A percentile compares a stretch with the other conserved stretches of the same genome.
Conservation (phyloP, 257 asterid genomes). For the Prunella vulgaris region DNA sequence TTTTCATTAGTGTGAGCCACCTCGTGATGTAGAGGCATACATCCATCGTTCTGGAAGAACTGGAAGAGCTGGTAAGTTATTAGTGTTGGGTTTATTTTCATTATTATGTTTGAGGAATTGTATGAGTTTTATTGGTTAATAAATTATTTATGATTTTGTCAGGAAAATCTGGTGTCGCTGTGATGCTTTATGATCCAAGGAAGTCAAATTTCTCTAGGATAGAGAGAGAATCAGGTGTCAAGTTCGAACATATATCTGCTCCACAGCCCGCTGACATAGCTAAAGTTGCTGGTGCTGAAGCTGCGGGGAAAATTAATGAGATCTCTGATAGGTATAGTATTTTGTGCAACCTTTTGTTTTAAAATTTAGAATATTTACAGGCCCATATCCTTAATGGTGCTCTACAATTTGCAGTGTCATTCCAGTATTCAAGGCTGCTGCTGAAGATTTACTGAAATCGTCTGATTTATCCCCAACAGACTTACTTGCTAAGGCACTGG, state of each 20-base stretch:
- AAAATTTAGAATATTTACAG: background rate
- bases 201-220: constrained; percentile 75
- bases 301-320: constrained; percentile 62
- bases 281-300: constrained; percentile 76
- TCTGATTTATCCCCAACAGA: constrained; percentile 72
- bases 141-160: constrained; percentile 9
- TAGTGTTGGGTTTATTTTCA: constrained; percentile 10
- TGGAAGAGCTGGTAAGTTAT: constrained; percentile 81
- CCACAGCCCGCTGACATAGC: constrained; percentile 99
- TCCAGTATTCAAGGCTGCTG: constrained; percentile 86
- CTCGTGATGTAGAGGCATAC: constrained; percentile 94
- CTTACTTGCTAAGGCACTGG: constrained; percentile 91
- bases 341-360: background rate
- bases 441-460: constrained; percentile 64
- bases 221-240: constrained; percentile 93
- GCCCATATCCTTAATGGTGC: background rate
- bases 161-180: constrained; percentile 94
- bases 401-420: constrained; percentile 52
- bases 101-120: background rate
- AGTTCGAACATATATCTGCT: constrained; percentile 83
- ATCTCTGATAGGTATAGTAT: constrained; percentile 68
- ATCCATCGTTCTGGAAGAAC: constrained; percentile 99
- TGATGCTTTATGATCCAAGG: constrained; percentile 94
- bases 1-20: constrained; percentile 80
- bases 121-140: constrained; percentile 4